Conservation (phyloP, 805 yeast genomes). For the Candida methanosorbosa region DNA sequence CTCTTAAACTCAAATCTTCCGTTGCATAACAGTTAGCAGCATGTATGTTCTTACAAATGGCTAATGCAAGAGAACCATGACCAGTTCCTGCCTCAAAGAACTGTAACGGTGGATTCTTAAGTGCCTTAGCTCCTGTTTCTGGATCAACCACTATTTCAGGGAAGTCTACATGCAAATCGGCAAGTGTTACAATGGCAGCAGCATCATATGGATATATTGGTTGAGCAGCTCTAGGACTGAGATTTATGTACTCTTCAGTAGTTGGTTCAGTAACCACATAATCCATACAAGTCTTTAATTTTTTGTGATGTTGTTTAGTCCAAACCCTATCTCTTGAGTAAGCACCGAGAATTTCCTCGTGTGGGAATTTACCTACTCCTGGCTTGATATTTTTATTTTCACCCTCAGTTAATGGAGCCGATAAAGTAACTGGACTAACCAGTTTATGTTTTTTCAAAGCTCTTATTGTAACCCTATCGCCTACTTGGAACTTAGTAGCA, state of each 20-base stretch:
- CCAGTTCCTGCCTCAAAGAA: constrained; percentile 49
- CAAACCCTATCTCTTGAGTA: constrained; percentile 25
- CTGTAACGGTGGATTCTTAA: constrained; percentile 24
- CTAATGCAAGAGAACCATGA: constrained; percentile 40
- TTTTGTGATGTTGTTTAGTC: constrained; percentile 7
- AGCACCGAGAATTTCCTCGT: constrained; percentile 30
- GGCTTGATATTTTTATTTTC: no score
- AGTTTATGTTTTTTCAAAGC: no score
- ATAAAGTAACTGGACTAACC: no score
- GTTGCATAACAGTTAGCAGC: constrained; percentile 31
- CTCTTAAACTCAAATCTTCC: constrained; percentile 20
- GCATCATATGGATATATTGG: constrained; percentile 46
- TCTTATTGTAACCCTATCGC: constrained; percentile 25
- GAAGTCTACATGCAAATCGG: constrained; percentile 37
- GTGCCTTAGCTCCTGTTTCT: neutral
- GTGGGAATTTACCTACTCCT: constrained; percentile 15
- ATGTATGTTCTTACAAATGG: constrained; percentile 33
- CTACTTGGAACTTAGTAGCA: constrained; percentile 15
- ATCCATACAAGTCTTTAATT: neutral
- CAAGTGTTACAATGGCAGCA: constrained; percentile 33
- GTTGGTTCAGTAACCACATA: constrained; percentile 29
- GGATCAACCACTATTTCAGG: constrained; percentile 17
- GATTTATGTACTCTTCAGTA: constrained; percentile 36
- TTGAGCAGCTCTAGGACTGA: constrained; percentile 35
- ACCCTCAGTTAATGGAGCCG: no score